These are phyloP conservation scores for Hypoxylon sp. DNA, from an alignment of 2,329 filamentous ascomycete species.

Conservation along the genomic window DNA sequence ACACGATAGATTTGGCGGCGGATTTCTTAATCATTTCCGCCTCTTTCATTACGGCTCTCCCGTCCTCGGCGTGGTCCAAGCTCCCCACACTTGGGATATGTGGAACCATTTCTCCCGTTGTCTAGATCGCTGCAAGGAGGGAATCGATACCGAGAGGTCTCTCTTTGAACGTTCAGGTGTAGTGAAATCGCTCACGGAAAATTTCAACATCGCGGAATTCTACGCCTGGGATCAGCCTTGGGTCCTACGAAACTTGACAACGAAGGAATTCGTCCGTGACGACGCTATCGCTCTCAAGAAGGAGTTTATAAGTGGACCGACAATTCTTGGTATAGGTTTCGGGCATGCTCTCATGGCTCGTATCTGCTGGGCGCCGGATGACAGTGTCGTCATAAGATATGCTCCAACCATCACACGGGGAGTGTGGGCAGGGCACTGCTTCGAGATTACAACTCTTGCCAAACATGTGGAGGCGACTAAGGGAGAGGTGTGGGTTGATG, in stretches of 20 bases:
- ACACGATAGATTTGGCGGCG: too few relatives aligned
- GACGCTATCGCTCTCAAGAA: conserved; percentile 50
- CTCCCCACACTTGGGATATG: not conserved
- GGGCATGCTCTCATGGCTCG: conserved; percentile 51
- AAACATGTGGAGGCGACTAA: conserved; percentile 35
- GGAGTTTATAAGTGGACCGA: conserved; percentile 51
- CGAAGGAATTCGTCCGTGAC: conserved; percentile 52
- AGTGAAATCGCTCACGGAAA: not conserved
- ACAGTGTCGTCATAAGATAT: not conserved
- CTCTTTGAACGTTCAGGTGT: too few relatives aligned
- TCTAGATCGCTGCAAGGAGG: too few relatives aligned
- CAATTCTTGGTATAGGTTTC: conserved; percentile 51
- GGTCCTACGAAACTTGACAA: conserved; percentile 55
- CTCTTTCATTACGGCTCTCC: too few relatives aligned
- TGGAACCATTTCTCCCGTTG: not conserved
- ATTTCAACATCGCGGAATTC: conserved; percentile 47
- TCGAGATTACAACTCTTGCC: conserved; percentile 51
- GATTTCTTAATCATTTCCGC: too few relatives aligned
- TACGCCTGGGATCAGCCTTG: conserved; percentile 45
- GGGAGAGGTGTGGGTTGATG: conserved; percentile 48
- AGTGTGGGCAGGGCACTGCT: conserved; percentile 53
- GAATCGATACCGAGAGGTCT: too few relatives aligned
- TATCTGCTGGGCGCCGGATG: conserved; percentile 48
- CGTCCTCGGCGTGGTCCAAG: too few relatives aligned
- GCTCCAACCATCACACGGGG: conserved; percentile 42